These are phyloP conservation scores for Tetrastigma voinierianum DNA, from an alignment of 164 flowering plant species.

Conservation along the genomic window DNA sequence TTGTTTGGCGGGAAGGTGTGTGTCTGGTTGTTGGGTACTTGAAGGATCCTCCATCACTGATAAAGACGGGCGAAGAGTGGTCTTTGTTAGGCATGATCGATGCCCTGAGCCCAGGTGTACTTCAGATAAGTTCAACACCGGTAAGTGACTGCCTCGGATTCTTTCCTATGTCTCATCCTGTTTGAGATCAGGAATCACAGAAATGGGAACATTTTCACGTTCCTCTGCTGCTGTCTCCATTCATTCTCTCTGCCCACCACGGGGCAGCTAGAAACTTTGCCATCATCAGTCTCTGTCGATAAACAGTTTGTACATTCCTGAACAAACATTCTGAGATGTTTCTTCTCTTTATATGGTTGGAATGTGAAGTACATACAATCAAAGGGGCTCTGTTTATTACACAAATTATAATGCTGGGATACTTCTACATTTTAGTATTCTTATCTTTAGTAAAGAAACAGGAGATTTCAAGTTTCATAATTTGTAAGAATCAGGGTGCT, in stretches of 20 bases:
- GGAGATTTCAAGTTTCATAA: no score
- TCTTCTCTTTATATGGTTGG: no score
- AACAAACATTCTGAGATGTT: no score
- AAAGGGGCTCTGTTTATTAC: no score
- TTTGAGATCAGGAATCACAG: conserved; percentile 83
- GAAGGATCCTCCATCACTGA: conserved; percentile 71
- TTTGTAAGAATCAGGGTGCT: no score
- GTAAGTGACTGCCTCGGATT: conserved; percentile 76
- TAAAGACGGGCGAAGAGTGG: conserved; percentile 86
- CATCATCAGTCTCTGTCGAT: no score
- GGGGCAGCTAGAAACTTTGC: conserved; percentile 74
- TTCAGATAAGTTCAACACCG: conserved; percentile 82
- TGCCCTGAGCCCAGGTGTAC: conserved; percentile 59
- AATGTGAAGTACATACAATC: no score
- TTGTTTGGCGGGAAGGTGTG: conserved; percentile 31
- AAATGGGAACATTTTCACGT: conserved; percentile 86
- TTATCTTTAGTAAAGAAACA: no score
- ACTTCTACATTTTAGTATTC: no score
- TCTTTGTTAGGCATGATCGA: conserved; percentile 63
- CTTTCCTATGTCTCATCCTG: conserved; percentile 74
- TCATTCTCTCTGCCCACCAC: conserved; percentile 80
- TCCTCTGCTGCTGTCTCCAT: conserved; percentile 88
- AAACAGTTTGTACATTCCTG: no score
- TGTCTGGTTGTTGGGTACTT: conserved; percentile 47
- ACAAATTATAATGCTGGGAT: no score